These are phyloP conservation scores for Opeltia flavorubescens DNA, from an alignment of 495 filamentous ascomycete species.

Conservation along the genomic window DNA sequence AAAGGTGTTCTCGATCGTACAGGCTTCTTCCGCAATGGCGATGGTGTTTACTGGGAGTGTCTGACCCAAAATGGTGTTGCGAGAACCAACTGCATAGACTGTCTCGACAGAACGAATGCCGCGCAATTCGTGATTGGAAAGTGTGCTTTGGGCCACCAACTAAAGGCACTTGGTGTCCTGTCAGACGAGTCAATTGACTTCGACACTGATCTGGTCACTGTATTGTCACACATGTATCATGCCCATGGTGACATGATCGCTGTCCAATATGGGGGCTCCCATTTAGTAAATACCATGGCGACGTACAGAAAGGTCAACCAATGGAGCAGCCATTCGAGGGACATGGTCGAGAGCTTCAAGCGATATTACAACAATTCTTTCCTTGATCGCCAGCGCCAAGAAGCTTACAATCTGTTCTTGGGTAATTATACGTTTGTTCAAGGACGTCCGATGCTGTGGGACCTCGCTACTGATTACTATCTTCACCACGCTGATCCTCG, in stretches of 20 bases:
- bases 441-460: conserved; percentile 95
- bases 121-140: conserved; percentile 99
- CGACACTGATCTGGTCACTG: conserved; percentile 87
- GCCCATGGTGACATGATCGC: conserved; percentile 96
- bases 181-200: conserved; percentile 68
- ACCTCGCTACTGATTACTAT: conserved; percentile 90
- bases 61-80: conserved; percentile 84
- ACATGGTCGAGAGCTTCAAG: conserved; percentile 99
- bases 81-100: conserved; percentile 96
- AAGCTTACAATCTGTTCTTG: conserved; percentile 95
- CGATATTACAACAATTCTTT: conserved; percentile 99
- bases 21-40: conserved; percentile 89
- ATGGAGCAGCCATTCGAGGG: conserved; percentile 91
- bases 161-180: conserved; percentile 85
- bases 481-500: conserved; percentile 81
- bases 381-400: conserved; percentile 87
- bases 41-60: conserved; percentile 44
- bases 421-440: conserved; percentile 89
- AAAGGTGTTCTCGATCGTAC: conserved; percentile 73
- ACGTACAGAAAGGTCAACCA: conserved; percentile 98
- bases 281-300: conserved; percentile 97
- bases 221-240: conserved; percentile 95
- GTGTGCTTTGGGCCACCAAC: conserved; percentile 76
- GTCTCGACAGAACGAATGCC: conserved; percentile 89
- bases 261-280: conserved; percentile 93